Conservation (phyloP, 495 filamentous ascomycete species). For the Penicillium coprophilum region DNA sequence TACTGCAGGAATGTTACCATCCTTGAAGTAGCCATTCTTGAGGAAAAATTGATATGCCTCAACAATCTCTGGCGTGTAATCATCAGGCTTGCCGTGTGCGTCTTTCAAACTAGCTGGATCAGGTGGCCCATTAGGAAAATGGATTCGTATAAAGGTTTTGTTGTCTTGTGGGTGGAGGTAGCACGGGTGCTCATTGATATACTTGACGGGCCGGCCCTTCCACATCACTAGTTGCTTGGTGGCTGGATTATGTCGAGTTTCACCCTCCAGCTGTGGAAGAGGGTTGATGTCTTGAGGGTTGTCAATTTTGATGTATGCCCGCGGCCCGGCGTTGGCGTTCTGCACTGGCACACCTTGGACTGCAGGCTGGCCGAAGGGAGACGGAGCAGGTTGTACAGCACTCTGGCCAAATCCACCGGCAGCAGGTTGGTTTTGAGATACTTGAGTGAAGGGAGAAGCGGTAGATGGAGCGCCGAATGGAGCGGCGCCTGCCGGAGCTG, state of each 20-base stretch:
- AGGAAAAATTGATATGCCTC: slow-evolving; percentile 59
- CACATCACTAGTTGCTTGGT: slow-evolving; percentile 44
- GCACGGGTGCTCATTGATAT: slow-evolving; percentile 50
- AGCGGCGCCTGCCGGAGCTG: slow-evolving; percentile 2
- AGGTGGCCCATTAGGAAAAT: slow-evolving; percentile 71
- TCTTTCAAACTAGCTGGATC: slow-evolving; percentile 44
- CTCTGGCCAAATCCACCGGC: slow-evolving; percentile 29
- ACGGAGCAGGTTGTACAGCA: slow-evolving; percentile 31
- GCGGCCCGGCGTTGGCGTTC: slow-evolving; percentile 28
- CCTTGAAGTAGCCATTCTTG: slow-evolving; percentile 61
- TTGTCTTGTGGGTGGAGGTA: slow-evolving; percentile 51
- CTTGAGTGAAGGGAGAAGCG: slow-evolving; percentile 23
- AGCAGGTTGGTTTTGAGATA: slow-evolving; percentile 15
- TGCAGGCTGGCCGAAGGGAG: slow-evolving; percentile 33
- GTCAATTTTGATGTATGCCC: slow-evolving; percentile 32
- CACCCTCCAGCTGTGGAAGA: slow-evolving; percentile 38
- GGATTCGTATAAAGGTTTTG: slow-evolving; percentile 54
- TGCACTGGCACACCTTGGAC: slow-evolving; percentile 21
- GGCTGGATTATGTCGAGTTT: slow-evolving; percentile 38
- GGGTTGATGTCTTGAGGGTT: slow-evolving; percentile 36
- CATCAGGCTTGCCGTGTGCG: slow-evolving; percentile 37
- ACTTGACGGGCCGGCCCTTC: slow-evolving; percentile 57
- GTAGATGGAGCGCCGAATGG: slow-evolving; percentile 20
- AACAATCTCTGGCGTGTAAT: slow-evolving; percentile 50
- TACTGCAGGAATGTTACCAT: slow-evolving; percentile 63